Evolutionary conservation across 306 rosid species (phyloP), one percentile per base, ranked within the genome.

Genomic region (Erythrophleum fordii): DNA sequence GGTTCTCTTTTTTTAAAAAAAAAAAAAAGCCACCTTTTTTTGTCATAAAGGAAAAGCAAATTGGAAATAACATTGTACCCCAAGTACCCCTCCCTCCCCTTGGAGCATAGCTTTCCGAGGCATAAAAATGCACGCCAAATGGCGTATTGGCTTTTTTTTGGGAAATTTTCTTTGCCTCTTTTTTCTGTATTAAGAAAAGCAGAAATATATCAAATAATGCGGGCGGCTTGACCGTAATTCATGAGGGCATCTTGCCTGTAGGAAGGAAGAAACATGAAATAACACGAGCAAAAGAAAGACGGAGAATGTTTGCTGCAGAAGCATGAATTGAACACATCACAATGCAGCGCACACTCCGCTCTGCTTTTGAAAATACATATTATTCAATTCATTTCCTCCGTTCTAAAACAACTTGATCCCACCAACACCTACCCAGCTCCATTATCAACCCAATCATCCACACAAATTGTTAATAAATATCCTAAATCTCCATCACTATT

Each of bases 261-360:
- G 72, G 60, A 37, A 56, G 49, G 25, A 44, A 56, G 49, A 20
- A 44, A 39, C 72, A 66, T 66, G 66, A 26, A 70, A 22, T 5
- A 16, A 65, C 79, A 78, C 56, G 26, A 31, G 3, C 18, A 53
- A 81, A 69, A 78, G 49, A n/a, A 26, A 56, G 41, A 78, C 34
- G 49, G 78, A 79, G 91, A 92, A 91, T 92, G 92, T 90, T 84
- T 86, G 86, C 12, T 59, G 26, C 64, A 60, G 75, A 80, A 67
- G 77, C 82, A 58, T 66, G 69, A 31, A 26, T 46, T 39, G 75
- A 31, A 31, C 67, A 28, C 4, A 48, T 48, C n/a, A 48, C 16
- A 20, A 48, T 48, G 35, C 5, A 65, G 61, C 77, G 44, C 62
- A 22, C 85, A 52, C 77, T 37, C 68, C 58, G 77, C 80, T 81